phyloP scores from a whole-genome alignment of 1,284 basidiomycete genomes.

The Malassezia vespertilionis region DNA sequence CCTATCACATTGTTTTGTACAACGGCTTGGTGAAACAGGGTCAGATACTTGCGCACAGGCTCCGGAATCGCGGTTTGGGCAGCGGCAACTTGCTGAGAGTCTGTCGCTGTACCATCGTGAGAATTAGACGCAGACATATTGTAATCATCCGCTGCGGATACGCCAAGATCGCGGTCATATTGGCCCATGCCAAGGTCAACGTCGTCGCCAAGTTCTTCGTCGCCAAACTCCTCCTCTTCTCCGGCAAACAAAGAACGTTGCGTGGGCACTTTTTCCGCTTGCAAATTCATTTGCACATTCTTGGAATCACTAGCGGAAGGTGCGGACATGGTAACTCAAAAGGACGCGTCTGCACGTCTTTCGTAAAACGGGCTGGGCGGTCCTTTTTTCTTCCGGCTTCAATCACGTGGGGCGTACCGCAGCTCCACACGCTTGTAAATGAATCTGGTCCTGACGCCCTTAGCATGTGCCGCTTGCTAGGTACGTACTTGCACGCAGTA shows the following conservation, averaged over 20 bases:
- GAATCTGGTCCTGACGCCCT: too few species aligned
- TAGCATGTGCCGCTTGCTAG: constrained; percentile 25
- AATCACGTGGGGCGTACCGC: too few species aligned
- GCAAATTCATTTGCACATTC: not conserved
- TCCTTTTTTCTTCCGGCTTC: too few species aligned
- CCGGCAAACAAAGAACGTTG: constrained; percentile 29
- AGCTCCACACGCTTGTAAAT: too few species aligned
- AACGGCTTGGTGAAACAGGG: constrained; percentile 42
- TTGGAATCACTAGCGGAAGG: too few species aligned
- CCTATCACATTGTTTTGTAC: constrained; percentile 50
- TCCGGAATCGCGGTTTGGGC: constrained; percentile 42
- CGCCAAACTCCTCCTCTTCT: constrained; percentile 27
- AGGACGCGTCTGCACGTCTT: too few species aligned
- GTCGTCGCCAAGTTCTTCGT: constrained; percentile 31
- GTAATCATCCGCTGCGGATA: constrained; percentile 15
- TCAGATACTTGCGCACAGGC: constrained; percentile 44
- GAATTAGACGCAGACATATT: not conserved
- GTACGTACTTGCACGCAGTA: constrained; percentile 9
- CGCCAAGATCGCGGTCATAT: constrained; percentile 15
- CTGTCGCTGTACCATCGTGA: constrained; percentile 24
- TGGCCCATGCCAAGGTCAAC: constrained; percentile 29
- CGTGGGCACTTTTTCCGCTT: not conserved
- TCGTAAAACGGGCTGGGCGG: too few species aligned
- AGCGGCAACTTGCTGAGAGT: constrained; percentile 28
- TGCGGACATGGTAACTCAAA: too few species aligned